Base-by-base conservation (phyloP, 2,329 filamentous ascomycete genomes). In the Kalmusia sp. region DNA sequence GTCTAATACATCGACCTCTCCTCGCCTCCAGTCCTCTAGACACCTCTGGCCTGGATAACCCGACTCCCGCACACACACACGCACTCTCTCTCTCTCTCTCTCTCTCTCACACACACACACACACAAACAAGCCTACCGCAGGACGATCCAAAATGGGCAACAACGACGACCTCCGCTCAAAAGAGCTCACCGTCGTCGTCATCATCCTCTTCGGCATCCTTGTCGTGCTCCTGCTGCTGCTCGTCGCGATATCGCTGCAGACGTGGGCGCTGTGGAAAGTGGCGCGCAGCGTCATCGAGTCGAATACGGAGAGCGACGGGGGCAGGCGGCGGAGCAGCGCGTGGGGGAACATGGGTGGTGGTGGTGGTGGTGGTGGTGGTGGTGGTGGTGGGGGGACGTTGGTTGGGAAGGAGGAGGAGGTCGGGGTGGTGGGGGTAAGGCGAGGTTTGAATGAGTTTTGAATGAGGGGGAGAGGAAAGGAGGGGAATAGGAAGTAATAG, bases 201-300 rank as follows among this genome's bases (percentile, higher is more conserved):
- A 65, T 67, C 55, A 64, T 67, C 28, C 33, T 61, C 25, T 67
- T 70, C 46, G 64, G 62, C 2, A 61, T 65, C 21, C 53, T 70
- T 1, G 41, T 70, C 27, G 53, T 62, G 1, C 59, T 70, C 2
- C 51, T 65, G 14, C 57, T 70, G 0, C 35, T 68, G 7, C 52
- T 70, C 7, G 28, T 67, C 8, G 30, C 58, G 0, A 22, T 65
- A 1, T 38, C 51, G 0, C 54, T 67, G 19, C 64, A 68, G 27
- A 69, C 65, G 3, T 70, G 66, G 56, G 55, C 64, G 37, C 28
- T 64, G 6, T 68, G 63, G 63, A 61, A 62, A 2, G 54, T 69
- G 34, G 64, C 65, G 0, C 47, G 47, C 12, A 56, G 58, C 12
- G 52, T 67, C 6, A 55, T 67, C 9, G 62, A 63, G 28, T 51